phyloP scores from a whole-genome alignment of 169 alveolate species.

The Plasmodium relictum region DNA sequence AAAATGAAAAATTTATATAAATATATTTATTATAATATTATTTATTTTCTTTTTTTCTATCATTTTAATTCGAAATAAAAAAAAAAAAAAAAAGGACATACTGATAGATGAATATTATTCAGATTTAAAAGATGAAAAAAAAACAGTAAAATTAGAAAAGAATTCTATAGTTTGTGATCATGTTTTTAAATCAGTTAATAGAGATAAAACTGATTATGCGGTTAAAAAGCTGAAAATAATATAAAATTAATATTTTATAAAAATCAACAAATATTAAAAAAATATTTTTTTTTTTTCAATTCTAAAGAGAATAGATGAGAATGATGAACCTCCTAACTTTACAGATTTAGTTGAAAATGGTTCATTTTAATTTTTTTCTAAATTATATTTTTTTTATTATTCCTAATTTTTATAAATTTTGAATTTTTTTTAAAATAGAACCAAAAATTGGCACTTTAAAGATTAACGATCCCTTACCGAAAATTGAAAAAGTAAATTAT shows the following conservation, averaged over 20 bases:
- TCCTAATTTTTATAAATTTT: neutral
- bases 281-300: slow-evolving; percentile 8
- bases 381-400: neutral
- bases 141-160: neutral
- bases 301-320: slow-evolving; percentile 65
- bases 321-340: slow-evolving; percentile 53
- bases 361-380: neutral
- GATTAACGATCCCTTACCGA: slow-evolving; percentile 40
- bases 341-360: slow-evolving; percentile 61
- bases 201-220: slow-evolving; percentile 58
- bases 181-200: slow-evolving; percentile 47
- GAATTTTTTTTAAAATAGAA: slow-evolving; percentile 8
- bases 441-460: slow-evolving; percentile 44
- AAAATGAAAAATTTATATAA: slow-evolving; percentile 2
- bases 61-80: neutral
- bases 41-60: neutral
- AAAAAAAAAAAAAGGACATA: slow-evolving; percentile 60
- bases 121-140: slow-evolving; percentile 48
- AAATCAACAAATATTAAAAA: neutral
- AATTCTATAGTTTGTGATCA: slow-evolving; percentile 22
- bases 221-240: slow-evolving; percentile 18
- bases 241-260: neutral
- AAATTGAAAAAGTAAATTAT: slow-evolving; percentile 37
- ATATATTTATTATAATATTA: neutral
- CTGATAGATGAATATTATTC: slow-evolving; percentile 60